Conservation (phyloP, 2,329 filamentous ascomycete species). For the Arachnomyces sp. region DNA sequence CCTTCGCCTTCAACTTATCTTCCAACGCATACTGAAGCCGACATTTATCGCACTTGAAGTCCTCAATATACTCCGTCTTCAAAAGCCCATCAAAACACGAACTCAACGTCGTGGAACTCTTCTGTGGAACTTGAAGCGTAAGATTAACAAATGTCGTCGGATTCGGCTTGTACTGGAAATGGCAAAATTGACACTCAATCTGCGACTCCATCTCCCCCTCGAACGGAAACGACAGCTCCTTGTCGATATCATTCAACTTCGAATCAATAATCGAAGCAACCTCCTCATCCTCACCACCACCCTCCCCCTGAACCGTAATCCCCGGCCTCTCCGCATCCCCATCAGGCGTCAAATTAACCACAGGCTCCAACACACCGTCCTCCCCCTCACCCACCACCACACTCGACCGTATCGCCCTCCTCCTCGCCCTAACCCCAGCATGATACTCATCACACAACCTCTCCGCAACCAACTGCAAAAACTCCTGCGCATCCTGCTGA, state of each 20-base stretch:
- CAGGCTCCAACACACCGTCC: conserved; percentile 8
- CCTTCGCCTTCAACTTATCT: conserved; percentile 52
- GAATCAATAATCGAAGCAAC: conserved; percentile 23
- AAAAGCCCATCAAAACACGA: conserved; percentile 89
- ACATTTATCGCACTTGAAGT: conserved; percentile 92
- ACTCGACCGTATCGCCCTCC: conserved; percentile 23
- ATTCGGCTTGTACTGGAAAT: conserved; percentile 77
- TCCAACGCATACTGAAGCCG: conserved; percentile 71
- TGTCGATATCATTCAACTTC: conserved; percentile 29
- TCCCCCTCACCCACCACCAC: conserved; percentile 15
- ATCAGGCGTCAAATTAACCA: conserved; percentile 8
- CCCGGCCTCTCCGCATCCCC: conserved; percentile 19
- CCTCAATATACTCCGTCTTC: conserved; percentile 91
- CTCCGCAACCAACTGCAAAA: conserved; percentile 88
- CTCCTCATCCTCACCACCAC: conserved; percentile 26
- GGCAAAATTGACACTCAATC: conserved; percentile 83
- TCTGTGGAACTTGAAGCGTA: conserved; percentile 83
- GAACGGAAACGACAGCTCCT: conserved; percentile 64
- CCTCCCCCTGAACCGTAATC: conserved; percentile 8
- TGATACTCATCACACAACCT: conserved; percentile 90
- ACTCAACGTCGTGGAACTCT: conserved; percentile 69
- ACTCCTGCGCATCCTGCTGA: conserved; percentile 97
- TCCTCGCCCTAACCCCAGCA: conserved; percentile 66
- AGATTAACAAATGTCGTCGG: conserved; percentile 83
- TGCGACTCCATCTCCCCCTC: conserved; percentile 91